These are phyloP conservation scores for Ophiostoma sp. DNA, from an alignment of 2,329 filamentous ascomycete genomes.

Conservation along the genomic window DNA sequence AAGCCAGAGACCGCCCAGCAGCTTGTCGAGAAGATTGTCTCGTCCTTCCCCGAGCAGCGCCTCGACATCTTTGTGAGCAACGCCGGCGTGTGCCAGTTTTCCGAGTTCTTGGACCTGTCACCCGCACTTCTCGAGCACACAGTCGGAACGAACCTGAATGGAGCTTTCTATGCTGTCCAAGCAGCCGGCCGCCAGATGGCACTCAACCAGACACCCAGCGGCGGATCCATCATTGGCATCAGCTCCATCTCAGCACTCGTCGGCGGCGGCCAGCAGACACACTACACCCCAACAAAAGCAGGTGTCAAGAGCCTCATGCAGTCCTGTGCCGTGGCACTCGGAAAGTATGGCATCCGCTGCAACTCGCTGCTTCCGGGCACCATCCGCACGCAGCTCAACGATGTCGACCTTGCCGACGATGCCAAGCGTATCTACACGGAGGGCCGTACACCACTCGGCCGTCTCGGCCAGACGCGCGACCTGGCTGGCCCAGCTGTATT, in stretches of 20 bases:
- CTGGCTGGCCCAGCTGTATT: slow-evolving; percentile 67
- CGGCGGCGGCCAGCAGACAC: slow-evolving; percentile 61
- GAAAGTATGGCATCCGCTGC: slow-evolving; percentile 59
- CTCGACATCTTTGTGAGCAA: slow-evolving; percentile 81
- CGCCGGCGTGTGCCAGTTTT: slow-evolving; percentile 82
- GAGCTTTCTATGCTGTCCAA: slow-evolving; percentile 83
- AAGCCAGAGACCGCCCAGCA: slow-evolving; percentile 19
- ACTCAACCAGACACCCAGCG: slow-evolving; percentile 51
- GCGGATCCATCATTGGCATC: slow-evolving; percentile 63
- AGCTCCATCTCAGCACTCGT: slow-evolving; percentile 51
- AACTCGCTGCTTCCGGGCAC: slow-evolving; percentile 67
- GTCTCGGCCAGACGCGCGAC: slow-evolving; percentile 56
- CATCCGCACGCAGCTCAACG: slow-evolving; percentile 64
- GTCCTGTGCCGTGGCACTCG: slow-evolving; percentile 60
- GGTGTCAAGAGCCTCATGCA: slow-evolving; percentile 65
- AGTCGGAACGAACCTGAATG: slow-evolving; percentile 73
- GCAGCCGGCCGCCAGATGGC: slow-evolving; percentile 82
- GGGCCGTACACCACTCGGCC: slow-evolving; percentile 58
- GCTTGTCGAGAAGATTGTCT: slow-evolving; percentile 20
- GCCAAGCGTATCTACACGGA: slow-evolving; percentile 62
- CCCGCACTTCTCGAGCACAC: slow-evolving; percentile 66
- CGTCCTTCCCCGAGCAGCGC: slow-evolving; percentile 36
- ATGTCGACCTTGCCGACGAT: slow-evolving; percentile 60
- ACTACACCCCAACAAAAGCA: slow-evolving; percentile 70
- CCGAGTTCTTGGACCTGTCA: slow-evolving; percentile 72